Evolutionary conservation across 805 yeast genomes (phyloP).

Genomic region (Torulaspora delbrueckii): DNA sequence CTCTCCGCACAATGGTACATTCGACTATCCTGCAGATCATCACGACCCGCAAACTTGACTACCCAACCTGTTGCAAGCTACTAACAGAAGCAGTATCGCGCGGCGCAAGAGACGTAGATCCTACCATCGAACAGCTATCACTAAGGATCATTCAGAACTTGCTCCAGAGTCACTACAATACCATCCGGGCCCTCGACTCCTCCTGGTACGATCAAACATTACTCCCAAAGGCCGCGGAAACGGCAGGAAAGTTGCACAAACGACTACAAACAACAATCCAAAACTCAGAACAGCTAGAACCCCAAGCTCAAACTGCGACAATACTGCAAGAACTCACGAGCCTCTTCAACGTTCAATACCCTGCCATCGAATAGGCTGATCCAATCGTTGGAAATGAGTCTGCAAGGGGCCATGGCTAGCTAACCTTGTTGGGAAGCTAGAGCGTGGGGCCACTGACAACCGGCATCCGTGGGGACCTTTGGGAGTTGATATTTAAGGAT

Average conservation of each 20-base stretch:
- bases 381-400: slow-evolving; percentile 6
- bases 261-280: slow-evolving; percentile 1
- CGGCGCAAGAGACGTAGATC: slow-evolving; percentile 17
- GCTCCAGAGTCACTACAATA: slow-evolving; percentile 5
- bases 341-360: slow-evolving; percentile 6
- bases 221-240: background rate
- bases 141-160: slow-evolving; percentile 3
- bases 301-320: background rate
- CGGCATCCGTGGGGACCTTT: background rate
- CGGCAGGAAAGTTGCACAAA: slow-evolving; percentile 2
- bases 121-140: slow-evolving; percentile 7
- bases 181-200: slow-evolving; percentile 12
- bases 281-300: background rate
- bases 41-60: slow-evolving; percentile 1
- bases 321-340: background rate
- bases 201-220: slow-evolving; percentile 14
- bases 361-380: slow-evolving; percentile 5
- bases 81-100: slow-evolving; percentile 8
- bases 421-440: background rate
- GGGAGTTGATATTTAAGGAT: background rate
- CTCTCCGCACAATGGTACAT: slow-evolving; percentile 17
- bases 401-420: slow-evolving; percentile 3
- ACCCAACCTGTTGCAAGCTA: slow-evolving; percentile 7
- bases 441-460: background rate
- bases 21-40: slow-evolving; percentile 14